These are phyloP conservation scores for Ophiosphaerella korrae DNA, from an alignment of 2,329 filamentous ascomycete genomes.

Conservation along the genomic window DNA sequence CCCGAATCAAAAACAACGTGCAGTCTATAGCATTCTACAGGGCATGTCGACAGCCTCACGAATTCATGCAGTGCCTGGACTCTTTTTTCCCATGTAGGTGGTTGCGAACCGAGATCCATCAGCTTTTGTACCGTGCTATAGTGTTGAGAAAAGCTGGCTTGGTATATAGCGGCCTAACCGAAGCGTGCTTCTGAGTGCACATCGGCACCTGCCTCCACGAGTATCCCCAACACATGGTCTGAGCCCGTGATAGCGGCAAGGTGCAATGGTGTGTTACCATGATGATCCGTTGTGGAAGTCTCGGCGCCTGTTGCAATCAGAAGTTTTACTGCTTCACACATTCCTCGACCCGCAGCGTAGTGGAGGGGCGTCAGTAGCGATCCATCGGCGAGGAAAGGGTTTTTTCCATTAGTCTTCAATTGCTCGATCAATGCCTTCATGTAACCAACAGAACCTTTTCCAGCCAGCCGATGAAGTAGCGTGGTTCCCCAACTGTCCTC, in stretches of 20 bases:
- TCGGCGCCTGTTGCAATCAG: neutral
- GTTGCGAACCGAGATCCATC: neutral
- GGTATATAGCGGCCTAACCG: neutral
- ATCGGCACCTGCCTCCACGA: neutral
- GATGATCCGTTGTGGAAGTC: neutral
- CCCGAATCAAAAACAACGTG: neutral
- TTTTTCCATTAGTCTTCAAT: neutral
- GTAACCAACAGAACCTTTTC: neutral
- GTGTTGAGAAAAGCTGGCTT: constrained; percentile 1
- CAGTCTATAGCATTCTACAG: neutral
- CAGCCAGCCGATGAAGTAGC: neutral
- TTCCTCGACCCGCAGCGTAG: constrained; percentile 1
- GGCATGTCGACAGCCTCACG: neutral
- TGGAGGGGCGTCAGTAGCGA: constrained; percentile 1
- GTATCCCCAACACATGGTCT: neutral
- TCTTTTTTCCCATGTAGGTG: constrained; percentile 1
- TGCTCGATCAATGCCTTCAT: neutral
- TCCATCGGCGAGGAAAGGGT: neutral
- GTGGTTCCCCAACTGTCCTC: neutral
- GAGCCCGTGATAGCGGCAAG: neutral
- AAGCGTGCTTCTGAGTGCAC: neutral
- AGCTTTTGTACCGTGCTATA: neutral
- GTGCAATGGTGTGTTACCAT: constrained; percentile 2
- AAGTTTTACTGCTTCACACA: neutral
- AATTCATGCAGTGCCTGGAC: neutral